Base-by-base conservation (phyloP, 225 moss, liverwort and hornwort species). In the Pseudisothecium myosuroides region DNA sequence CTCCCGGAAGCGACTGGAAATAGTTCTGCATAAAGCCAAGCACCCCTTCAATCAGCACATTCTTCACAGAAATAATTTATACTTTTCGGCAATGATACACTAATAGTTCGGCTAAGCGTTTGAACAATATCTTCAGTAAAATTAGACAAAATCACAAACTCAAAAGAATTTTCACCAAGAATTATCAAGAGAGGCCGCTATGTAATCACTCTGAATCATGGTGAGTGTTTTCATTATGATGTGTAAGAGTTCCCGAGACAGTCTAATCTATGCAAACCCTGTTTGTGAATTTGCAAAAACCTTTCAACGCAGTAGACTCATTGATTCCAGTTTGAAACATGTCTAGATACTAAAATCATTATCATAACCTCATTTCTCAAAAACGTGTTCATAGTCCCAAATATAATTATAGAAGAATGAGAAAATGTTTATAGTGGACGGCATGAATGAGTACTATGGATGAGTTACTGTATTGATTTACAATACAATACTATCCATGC, bases 1-100 rank as follows among this genome's bases (percentile, higher is more conserved):
- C 86, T 66, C 94, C 95, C 76, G 96, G 97, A 37, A 97, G 95
- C 50, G 94, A 94, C 18, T 97, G 97, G 78, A 98, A 97, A 90
- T 97, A 98, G 64, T 88, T 93, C 96, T 98, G 96, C 52, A 50
- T n/a, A 73, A 52, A 76, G 55, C 39, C 55, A 83, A 5, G 52
- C 50, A 84, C 54, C 45, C 39, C 41, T 80, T 84, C 49, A 86
- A 54, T 84, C 31, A 88, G 31, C 65, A 54, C 28, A 75, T 43
- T 75, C 56, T 74, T 80, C 60, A 84, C 15, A 89, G 17, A 8
- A 79, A 49, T 58, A 47, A 45, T 56, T 37, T n/a, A n/a, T 83
- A 31, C 22, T 56, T 29, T 36, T 76, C 22, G 22, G 37, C 23
- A 69, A 61, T 78, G 27, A 32, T 15, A 65, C 61, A 78, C 17